These are phyloP conservation scores for Hirsutella rhossiliensis DNA, from an alignment of 2,329 filamentous ascomycete species.

Conservation along the genomic window DNA sequence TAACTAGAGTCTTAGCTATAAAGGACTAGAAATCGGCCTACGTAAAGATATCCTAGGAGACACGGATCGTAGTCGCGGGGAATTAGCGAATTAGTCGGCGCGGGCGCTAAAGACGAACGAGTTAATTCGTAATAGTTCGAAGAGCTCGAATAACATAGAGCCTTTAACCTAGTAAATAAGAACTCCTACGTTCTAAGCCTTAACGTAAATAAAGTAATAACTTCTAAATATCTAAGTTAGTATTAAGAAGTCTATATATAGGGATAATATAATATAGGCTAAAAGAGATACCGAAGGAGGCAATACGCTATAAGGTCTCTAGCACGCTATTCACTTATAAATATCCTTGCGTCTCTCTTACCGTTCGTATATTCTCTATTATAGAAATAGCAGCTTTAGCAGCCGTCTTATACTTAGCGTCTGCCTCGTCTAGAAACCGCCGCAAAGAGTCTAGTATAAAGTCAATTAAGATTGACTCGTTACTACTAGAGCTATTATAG, in stretches of 20 bases:
- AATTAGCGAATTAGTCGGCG: conserved; percentile 1
- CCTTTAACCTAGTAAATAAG: conserved; percentile 11
- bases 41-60: neutral
- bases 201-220: neutral
- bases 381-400: neutral
- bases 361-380: neutral
- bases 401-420: neutral
- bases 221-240: neutral
- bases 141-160: conserved; percentile 16
- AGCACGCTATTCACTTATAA: neutral
- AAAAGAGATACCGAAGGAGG: neutral
- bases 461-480: neutral
- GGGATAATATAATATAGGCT: neutral
- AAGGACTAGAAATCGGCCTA: conserved; percentile 8
- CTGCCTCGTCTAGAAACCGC: neutral
- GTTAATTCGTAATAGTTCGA: conserved; percentile 19
- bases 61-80: neutral
- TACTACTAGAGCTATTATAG: neutral
- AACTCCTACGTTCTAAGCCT: conserved; percentile 21
- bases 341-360: neutral
- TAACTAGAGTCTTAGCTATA: conserved; percentile 12
- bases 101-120: conserved; percentile 11
- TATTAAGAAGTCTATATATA: neutral
- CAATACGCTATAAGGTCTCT: neutral
- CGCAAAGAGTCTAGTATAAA: neutral